Evolutionary conservation across 1,284 basidiomycete genomes (phyloP).

Genomic region (Vanrija sp.): DNA sequence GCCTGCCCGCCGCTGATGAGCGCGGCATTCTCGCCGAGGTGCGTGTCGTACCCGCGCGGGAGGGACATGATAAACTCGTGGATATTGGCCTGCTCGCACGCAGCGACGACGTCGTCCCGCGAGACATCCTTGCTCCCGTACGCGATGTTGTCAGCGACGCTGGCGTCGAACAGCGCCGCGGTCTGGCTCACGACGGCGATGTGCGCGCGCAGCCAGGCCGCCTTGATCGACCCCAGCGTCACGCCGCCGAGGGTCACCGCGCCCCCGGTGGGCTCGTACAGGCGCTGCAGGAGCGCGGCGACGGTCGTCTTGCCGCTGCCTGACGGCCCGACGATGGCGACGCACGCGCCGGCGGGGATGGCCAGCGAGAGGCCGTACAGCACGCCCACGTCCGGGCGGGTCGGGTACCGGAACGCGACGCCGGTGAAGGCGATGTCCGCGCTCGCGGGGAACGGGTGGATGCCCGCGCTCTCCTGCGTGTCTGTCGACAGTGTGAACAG

Average conservation of each 20-base stretch:
- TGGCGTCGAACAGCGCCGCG: constrained; percentile 79
- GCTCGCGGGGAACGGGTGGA: constrained; percentile 60
- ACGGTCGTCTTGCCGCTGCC: constrained; percentile 88
- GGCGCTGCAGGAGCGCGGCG: constrained; percentile 71
- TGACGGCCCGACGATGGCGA: constrained; percentile 82
- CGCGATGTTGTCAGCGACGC: constrained; percentile 77
- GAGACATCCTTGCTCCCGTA: constrained; percentile 64
- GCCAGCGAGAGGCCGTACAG: constrained; percentile 64
- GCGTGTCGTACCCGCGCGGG: constrained; percentile 78
- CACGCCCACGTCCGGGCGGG: constrained; percentile 67
- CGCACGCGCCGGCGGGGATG: constrained; percentile 68
- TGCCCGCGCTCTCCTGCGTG: constrained; percentile 65
- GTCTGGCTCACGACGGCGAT: constrained; percentile 81
- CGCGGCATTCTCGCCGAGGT: constrained; percentile 80
- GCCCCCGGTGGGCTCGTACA: constrained; percentile 75
- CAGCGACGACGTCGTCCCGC: constrained; percentile 60
- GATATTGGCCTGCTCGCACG: constrained; percentile 71
- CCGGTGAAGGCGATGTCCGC: constrained; percentile 66
- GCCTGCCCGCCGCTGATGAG: constrained; percentile 92
- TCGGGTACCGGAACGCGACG: constrained; percentile 77
- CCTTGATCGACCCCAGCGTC: constrained; percentile 59
- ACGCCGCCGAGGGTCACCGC: constrained; percentile 54
- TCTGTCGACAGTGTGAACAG: constrained; percentile 59
- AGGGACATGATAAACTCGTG: constrained; percentile 81
- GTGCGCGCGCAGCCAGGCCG: constrained; percentile 70